Conservation (phyloP, 1,284 basidiomycete genomes). For the Pseudozyma tsukubaensis region DNA sequence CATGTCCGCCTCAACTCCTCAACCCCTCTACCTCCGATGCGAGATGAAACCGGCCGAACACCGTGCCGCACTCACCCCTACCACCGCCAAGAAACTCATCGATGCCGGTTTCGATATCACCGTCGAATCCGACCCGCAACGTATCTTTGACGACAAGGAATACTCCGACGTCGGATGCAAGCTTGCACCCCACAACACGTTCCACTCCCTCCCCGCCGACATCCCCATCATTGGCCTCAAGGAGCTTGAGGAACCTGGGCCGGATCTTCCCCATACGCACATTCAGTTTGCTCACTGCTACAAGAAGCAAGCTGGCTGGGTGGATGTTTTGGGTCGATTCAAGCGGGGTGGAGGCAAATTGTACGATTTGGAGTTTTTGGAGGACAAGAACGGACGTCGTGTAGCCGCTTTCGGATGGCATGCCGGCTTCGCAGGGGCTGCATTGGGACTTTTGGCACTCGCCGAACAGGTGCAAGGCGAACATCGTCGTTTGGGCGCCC, state of each 20-base stretch:
- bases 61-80: conserved; percentile 91
- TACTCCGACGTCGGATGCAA: conserved; percentile 81
- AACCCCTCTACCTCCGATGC: conserved; percentile 66
- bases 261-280: conserved; percentile 76
- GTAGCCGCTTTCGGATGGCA: conserved; percentile 99
- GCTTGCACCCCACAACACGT: conserved; percentile 88
- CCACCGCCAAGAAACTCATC: conserved; percentile 88
- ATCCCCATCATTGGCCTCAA: conserved; percentile 95
- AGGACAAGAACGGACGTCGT: conserved; percentile 83
- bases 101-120: conserved; percentile 90
- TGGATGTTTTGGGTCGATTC: conserved; percentile 87
- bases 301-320: conserved; percentile 96
- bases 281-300: conserved; percentile 99
- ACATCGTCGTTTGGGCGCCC: conserved; percentile 71
- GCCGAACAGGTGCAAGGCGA: conserved; percentile 71
- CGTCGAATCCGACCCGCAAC: conserved; percentile 92
- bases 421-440: conserved; percentile 97
- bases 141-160: conserved; percentile 94
- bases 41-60: conserved; percentile 74
- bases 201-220: conserved; percentile 81
- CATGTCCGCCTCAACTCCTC: conserved; percentile 33
- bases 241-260: conserved; percentile 78
- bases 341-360: conserved; percentile 85
- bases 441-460: conserved; percentile 86
- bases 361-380: conserved; percentile 97